phyloP scores from a whole-genome alignment of 192 early-diverging fungal species.

The Thamnidium elegans region DNA sequence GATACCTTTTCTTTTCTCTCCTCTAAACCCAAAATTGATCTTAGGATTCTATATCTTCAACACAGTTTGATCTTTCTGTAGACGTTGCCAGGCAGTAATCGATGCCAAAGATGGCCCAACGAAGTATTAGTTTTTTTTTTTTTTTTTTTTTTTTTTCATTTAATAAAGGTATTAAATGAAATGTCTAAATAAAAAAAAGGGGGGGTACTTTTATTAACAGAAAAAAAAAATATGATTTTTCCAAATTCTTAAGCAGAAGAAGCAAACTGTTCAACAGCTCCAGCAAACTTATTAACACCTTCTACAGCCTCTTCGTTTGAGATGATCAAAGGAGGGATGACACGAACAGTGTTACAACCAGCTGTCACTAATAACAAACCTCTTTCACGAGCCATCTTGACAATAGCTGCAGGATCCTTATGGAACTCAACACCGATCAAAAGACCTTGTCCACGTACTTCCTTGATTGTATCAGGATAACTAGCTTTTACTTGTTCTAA shows the following conservation, averaged over 20 bases:
- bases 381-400: constrained; percentile 72
- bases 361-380: constrained; percentile 90
- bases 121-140: no score
- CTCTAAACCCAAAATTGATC: no score
- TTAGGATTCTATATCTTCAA: no score
- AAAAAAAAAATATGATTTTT: no score
- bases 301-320: constrained; percentile 72
- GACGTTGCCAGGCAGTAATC: no score
- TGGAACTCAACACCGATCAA: constrained; percentile 85
- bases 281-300: constrained; percentile 70
- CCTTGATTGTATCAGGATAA: constrained; percentile 58
- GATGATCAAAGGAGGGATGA: constrained; percentile 88
- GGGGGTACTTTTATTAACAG: no score
- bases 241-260: not conserved
- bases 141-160: no score
- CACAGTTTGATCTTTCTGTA: no score
- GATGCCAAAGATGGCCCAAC: no score
- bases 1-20: no score
- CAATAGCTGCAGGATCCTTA: constrained; percentile 61
- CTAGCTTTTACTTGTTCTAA: constrained; percentile 41
- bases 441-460: constrained; percentile 84
- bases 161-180: no score
- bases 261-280: constrained; percentile 45
- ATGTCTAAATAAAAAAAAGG: no score
- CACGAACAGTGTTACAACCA: constrained; percentile 83